Evolutionary conservation across 768 basidiomycete genomes (phyloP), one percentile per base, ranked within the genome.

Genomic region (Leccinum incarnatum): DNA sequence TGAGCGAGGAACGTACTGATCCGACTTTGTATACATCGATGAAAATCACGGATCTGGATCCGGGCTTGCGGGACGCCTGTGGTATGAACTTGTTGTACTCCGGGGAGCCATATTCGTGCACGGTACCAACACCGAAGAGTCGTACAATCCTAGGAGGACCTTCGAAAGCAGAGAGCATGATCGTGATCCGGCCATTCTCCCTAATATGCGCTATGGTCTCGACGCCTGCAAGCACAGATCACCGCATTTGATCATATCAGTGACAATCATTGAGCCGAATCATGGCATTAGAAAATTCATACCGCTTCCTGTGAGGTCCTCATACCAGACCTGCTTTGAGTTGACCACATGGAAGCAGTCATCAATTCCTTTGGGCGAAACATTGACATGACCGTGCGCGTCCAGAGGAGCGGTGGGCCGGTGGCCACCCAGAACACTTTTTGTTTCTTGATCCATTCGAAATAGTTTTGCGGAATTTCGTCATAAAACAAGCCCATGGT

Each of bases 341-440:
- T 84, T 75, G 21, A 81, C 76, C 50, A 89, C 68, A 61, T 85
- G 85, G 67, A 91, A 87, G 8, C 81, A 83, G 30, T 83, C 83
- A 55, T 78, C 75, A n/a, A 83, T 76, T 25, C 85, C 85, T 67
- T 91, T 89, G 1, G 88, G 86, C 1, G 86, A 88, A 2, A 90
- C 62, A 58, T 89, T 89, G 57, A 91, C 72, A 51, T 85, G 83
- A 0, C 86, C 87, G 1, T 81, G 77, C 0, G 66, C 67, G 9
- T 72, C 74, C 9, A 88, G 79, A 12, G 88, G 88, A 1, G 87
- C 85, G 2, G 85, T 81, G 0, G 85, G 86, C 5, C 85, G 2
- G 85, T 81, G 0, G 85, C 86, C 5, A 89, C 87, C 81, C 85
- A 89, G 69, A 89, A 90, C 58, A 88, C 73, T 46, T 85, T 76